Conservation (phyloP, 768 basidiomycete species). For the Termitomyces sp. region DNA sequence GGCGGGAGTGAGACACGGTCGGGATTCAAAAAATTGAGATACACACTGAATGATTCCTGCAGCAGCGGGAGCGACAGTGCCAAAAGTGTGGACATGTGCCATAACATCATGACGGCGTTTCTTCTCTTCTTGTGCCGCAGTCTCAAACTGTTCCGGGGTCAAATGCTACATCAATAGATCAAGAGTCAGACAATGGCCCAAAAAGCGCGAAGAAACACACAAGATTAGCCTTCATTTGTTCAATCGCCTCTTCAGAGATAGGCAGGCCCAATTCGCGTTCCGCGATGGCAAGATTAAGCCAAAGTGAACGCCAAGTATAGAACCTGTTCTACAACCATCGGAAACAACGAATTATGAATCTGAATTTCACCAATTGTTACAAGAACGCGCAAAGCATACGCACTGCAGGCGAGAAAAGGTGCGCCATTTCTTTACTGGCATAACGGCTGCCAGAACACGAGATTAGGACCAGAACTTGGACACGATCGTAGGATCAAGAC, state of each 20-base stretch:
- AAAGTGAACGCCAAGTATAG: constrained; percentile 90
- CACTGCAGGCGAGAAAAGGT: constrained; percentile 93
- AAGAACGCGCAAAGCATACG: constrained; percentile 22
- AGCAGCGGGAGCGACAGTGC: constrained; percentile 87
- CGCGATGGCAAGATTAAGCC: constrained; percentile 95
- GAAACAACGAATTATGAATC: neutral
- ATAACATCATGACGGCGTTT: constrained; percentile 98
- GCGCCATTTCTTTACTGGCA: constrained; percentile 98
- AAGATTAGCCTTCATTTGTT: constrained; percentile 92
- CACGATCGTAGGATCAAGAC: neutral
- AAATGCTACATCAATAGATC: constrained; percentile 47
- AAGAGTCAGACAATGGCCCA: neutral
- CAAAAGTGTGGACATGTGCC: constrained; percentile 99
- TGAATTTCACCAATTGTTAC: neutral
- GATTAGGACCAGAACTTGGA: constrained; percentile 6
- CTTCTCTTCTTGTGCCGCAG: constrained; percentile 94
- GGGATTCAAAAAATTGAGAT: neutral
- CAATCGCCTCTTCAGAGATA: constrained; percentile 86
- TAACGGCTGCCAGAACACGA: constrained; percentile 64
- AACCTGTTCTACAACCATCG: constrained; percentile 72
- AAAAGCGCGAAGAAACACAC: constrained; percentile 39
- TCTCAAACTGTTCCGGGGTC: constrained; percentile 85
- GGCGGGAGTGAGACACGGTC: neutral
- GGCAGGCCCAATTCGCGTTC: constrained; percentile 94
- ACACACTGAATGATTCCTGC: constrained; percentile 93